A percentile compares a stretch with the other conserved stretches of the same genome.
phyloP scores from a whole-genome alignment of 192 early-diverging fungal genomes.

The Backusella circina region DNA sequence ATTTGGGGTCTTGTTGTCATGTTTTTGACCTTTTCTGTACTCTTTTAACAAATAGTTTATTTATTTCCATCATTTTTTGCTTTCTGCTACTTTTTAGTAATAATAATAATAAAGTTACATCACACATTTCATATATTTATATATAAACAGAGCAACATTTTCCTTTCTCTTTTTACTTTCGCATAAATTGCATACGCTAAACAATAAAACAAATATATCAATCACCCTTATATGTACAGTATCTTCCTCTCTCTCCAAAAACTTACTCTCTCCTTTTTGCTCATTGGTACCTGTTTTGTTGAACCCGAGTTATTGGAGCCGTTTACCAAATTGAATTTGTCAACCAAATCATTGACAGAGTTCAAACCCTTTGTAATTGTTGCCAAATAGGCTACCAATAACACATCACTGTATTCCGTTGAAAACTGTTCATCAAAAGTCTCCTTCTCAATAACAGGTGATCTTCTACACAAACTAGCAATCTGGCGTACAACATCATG shows the following conservation, averaged over 20 bases:
- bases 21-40: constrained; percentile 24
- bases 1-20: constrained; percentile 49
- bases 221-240: no score
- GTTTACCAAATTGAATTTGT: constrained; percentile 51
- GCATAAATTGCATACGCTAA: background rate
- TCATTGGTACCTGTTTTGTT: background rate
- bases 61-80: background rate
- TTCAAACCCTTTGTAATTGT: constrained; percentile 74
- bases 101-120: constrained; percentile 1
- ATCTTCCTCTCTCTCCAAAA: no score
- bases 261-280: constrained; percentile 7
- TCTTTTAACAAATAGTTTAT: background rate
- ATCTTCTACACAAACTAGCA: constrained; percentile 63
- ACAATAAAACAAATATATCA: background rate
- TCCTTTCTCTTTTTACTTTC: background rate
- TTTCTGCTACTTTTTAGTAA: background rate
- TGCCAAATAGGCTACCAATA: constrained; percentile 72
- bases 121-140: background rate
- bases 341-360: constrained; percentile 60
- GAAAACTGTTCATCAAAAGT: constrained; percentile 74
- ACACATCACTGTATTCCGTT: constrained; percentile 78
- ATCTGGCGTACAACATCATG: constrained; percentile 79
- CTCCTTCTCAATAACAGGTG: constrained; percentile 62
- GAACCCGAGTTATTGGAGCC: background rate
- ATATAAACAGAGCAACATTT: background rate